phyloP scores from a whole-genome alignment of 306 rosid species.

The Medicago ruthenica region DNA sequence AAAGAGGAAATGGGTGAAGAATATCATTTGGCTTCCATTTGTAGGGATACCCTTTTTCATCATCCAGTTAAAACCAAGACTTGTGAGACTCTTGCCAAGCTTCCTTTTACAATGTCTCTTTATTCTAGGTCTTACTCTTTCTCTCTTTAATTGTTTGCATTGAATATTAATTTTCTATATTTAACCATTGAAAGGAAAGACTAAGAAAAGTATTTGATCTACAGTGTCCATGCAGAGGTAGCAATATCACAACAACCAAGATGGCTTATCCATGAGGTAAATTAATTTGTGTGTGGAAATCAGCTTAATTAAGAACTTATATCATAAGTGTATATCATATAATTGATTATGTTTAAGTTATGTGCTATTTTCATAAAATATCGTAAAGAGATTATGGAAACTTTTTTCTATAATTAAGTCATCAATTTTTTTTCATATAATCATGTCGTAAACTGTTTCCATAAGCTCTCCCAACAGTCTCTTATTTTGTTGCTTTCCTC shows the following conservation, averaged over 20 bases:
- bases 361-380: too few species aligned
- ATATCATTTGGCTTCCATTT: constrained; percentile 37
- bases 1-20: constrained; percentile 53
- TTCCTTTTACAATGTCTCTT: constrained; percentile 67
- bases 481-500: neutral
- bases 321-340: too few species aligned
- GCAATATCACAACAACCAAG: constrained; percentile 76
- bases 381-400: too few species aligned
- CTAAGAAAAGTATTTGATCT: constrained; percentile 10
- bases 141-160: neutral
- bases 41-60: constrained; percentile 60
- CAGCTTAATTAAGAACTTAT: too few species aligned
- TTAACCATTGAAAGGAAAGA: constrained; percentile 10
- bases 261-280: constrained; percentile 60
- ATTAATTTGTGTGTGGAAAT: neutral
- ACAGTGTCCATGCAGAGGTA: constrained; percentile 78
- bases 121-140: constrained; percentile 59
- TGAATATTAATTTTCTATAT: neutral
- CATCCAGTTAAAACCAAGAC: constrained; percentile 69
- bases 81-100: constrained; percentile 69
- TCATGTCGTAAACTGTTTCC: too few species aligned
- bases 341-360: too few species aligned
- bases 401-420: too few species aligned
- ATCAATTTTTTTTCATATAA: too few species aligned
- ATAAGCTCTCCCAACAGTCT: too few species aligned